Evolutionary conservation across 129 eudicot genomes (phyloP).

Genomic region (Saposhnikovia divaricata): DNA sequence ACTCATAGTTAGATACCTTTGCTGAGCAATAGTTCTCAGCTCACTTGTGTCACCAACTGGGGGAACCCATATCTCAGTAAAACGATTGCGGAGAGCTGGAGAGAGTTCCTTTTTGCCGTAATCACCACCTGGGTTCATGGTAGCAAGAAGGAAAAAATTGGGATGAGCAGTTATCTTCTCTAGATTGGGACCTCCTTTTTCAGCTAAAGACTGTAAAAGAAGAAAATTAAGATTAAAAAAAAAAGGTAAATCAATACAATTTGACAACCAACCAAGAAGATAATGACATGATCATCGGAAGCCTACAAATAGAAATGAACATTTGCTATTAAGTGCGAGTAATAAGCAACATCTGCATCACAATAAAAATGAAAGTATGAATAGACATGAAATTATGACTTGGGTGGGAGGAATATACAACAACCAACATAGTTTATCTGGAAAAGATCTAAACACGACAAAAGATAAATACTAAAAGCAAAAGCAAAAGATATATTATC

Average conservation of each 20-base stretch:
- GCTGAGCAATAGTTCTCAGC: constrained; percentile 60
- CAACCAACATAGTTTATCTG: not conserved
- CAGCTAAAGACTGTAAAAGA: constrained; percentile 77
- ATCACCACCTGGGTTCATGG: constrained; percentile 99
- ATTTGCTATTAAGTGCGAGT: too few relatives aligned
- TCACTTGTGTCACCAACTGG: constrained; percentile 63
- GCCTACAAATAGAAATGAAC: too few relatives aligned
- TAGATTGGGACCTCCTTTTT: constrained; percentile 80
- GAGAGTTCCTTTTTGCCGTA: constrained; percentile 94
- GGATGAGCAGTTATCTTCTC: constrained; percentile 79
- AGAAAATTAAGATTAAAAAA: not conserved
- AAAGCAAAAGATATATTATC: too few relatives aligned
- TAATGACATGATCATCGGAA: too few relatives aligned
- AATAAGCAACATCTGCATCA: not conserved
- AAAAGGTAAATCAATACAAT: too few relatives aligned
- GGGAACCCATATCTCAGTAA: constrained; percentile 98
- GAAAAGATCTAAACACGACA: too few relatives aligned
- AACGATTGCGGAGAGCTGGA: constrained; percentile 83
- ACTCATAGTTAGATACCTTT: constrained; percentile 37
- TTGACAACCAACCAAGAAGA: not conserved
- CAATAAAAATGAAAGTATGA: not conserved
- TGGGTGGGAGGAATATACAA: not conserved
- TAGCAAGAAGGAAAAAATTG: constrained; percentile 84
- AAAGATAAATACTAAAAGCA: too few relatives aligned
- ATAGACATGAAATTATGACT: not conserved